A percentile compares a stretch with the other conserved stretches of the same genome.
phyloP scores from a whole-genome alignment of 352 stramenopile species.

The Phytophthora sojae region DNA sequence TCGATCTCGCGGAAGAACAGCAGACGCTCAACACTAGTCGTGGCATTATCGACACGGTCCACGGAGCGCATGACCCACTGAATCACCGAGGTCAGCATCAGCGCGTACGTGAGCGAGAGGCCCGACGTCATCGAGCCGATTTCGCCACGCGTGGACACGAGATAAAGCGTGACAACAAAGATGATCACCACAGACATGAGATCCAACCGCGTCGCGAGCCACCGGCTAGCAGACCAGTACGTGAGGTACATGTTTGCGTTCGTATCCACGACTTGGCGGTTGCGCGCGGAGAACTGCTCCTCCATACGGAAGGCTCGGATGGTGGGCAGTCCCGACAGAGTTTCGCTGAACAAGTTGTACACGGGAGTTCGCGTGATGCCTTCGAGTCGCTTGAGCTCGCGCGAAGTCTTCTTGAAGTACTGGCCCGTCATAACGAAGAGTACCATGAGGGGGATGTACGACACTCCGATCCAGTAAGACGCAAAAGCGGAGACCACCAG shows the following conservation, averaged over 20 bases:
- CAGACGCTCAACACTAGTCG: conserved; percentile 46
- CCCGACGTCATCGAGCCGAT: conserved; percentile 36
- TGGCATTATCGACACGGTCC: conserved; percentile 53
- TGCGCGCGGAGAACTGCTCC: conserved; percentile 34
- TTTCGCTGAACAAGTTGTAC: conserved; percentile 94
- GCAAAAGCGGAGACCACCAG: conserved; percentile 41
- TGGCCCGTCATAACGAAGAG: conserved; percentile 63
- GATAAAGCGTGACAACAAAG: conserved; percentile 85
- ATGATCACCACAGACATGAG: conserved; percentile 85
- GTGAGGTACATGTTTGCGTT: conserved; percentile 53
- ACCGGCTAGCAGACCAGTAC: conserved; percentile 74
- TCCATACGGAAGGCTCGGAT: conserved; percentile 84
- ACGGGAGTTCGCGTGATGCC: conserved; percentile 86
- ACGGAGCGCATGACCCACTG: conserved; percentile 41
- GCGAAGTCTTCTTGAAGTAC: conserved; percentile 86
- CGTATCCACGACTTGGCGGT: conserved; percentile 46
- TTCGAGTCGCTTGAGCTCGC: conserved; percentile 95
- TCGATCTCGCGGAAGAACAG: conserved; percentile 46
- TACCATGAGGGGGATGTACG: conserved; percentile 59
- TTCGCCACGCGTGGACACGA: conserved; percentile 62
- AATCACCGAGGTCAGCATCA: conserved; percentile 56
- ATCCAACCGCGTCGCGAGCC: conserved; percentile 94
- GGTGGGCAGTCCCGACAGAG: conserved; percentile 89
- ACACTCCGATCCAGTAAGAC: conserved; percentile 33
- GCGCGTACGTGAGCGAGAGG: conserved; percentile 43